Evolutionary conservation across 1,284 basidiomycete genomes (phyloP).

Genomic region (Austropuccinia psidii): DNA sequence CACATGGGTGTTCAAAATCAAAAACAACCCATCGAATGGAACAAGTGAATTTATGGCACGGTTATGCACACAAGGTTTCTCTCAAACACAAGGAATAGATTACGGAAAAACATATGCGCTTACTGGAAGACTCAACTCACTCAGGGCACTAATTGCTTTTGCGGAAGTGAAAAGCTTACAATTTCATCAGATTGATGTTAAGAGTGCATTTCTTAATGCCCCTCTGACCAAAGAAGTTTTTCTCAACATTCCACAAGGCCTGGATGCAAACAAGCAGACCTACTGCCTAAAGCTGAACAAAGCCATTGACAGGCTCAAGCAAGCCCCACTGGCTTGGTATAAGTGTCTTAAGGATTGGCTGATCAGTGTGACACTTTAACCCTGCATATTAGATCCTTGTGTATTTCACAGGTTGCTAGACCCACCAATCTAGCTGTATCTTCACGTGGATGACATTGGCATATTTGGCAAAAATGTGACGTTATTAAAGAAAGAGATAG

Average conservation of each 20-base stretch:
- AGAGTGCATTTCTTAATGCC: neutral
- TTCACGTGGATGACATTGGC: conserved; percentile 1
- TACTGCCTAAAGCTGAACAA: neutral
- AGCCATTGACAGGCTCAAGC: neutral
- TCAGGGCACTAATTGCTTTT: neutral
- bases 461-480: neutral
- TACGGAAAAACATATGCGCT: neutral
- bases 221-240: neutral
- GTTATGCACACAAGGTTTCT: neutral
- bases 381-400: neutral
- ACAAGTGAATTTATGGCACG: neutral
- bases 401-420: neutral
- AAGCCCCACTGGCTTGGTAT: neutral
- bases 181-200: neutral
- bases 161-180: neutral
- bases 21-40: neutral
- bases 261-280: neutral
- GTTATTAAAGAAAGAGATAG: no score
- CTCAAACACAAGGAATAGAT: neutral
- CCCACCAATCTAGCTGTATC: neutral
- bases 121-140: neutral
- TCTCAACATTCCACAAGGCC: neutral
- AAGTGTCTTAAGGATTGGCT: neutral
- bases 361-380: neutral
- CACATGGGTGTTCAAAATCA: neutral